Evolutionary conservation across 208 protist genomes (phyloP), one percentile per base, ranked within the genome.

Genomic region (Zelonia costaricensis): DNA sequence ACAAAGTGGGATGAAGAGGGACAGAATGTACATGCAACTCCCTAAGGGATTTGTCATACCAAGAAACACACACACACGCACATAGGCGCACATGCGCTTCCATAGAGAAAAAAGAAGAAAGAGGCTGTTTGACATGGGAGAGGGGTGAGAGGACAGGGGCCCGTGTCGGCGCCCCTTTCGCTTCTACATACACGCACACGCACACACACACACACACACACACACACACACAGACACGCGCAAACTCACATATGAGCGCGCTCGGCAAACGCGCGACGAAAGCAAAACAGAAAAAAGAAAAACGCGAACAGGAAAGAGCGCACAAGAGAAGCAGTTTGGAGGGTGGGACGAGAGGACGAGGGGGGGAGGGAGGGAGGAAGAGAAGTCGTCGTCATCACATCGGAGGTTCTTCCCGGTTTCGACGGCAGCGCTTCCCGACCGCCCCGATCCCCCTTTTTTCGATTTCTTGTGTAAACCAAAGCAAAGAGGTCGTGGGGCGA

Each of bases 201-300:
- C 23, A 35, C 10, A 35, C 27, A 31, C 46, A 25, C 44, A 25
- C 44, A 31, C 25, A 25, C 44, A 20, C 25, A 18, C 7, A 60
- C 28, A n/a, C n/a, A 46, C 23, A 48, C n/a, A 43, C 30, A 61
- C 25, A 48, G 25, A 10, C 20, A 30, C 44, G 1, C 43, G 8
- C 28, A 39, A 2, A 33, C 13, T 35, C 20, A 43, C 4, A 54
- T 0, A 4, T 35, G 22, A 10, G n/a, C n/a, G n/a, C n/a, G n/a
- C n/a, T n/a, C n/a, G n/a, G n/a, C n/a, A n/a, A n/a, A n/a, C n/a
- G n/a, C n/a, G n/a, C n/a, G n/a, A n/a, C n/a, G n/a, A n/a, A n/a
- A n/a, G 58, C 40, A 36, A 57, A 59, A 56, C 27, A 36, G 57
- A 43, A 47, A 61, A 47, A 53, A 53, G 2, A 66, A 13, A 13